Percentiles rank a stretch among this genome's conserved stretches.
Conservation (phyloP, 129 eudicot genomes). For the Dittrichia graveolens region DNA sequence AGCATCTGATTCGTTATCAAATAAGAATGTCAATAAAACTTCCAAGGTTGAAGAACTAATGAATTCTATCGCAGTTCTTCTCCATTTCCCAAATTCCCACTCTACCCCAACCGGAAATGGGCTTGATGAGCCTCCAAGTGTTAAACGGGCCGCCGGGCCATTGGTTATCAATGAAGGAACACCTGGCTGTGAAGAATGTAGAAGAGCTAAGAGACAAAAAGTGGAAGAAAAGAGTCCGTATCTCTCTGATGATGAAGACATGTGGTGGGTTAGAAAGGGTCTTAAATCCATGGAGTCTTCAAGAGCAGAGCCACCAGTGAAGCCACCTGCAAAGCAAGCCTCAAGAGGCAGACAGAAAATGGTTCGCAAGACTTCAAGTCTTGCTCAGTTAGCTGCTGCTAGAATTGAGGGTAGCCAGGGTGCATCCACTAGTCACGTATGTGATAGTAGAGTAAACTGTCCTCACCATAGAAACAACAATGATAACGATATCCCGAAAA, state of each 20-base stretch:
- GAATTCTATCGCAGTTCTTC: constrained; percentile 55
- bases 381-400: constrained; percentile 88
- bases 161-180: constrained; percentile 65
- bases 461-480: constrained; percentile 66
- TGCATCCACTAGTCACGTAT: constrained; percentile 98
- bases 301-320: constrained; percentile 56
- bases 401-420: constrained; percentile 97
- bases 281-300: constrained; percentile 33
- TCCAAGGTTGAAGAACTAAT: constrained; percentile 61
- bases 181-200: constrained; percentile 95
- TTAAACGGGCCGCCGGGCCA: constrained; percentile 44
- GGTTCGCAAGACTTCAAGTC: constrained; percentile 91
- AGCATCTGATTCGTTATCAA: constrained; percentile 28
- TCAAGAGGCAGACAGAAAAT: constrained; percentile 82
- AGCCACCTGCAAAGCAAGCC: constrained; percentile 69
- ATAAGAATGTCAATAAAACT: constrained; percentile 34
- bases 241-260: constrained; percentile 72
- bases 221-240: constrained; percentile 63
- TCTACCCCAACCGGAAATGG: constrained; percentile 38
- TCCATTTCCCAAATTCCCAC: constrained; percentile 57
- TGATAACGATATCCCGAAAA: constrained; percentile 55
- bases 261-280: constrained; percentile 91
- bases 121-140: constrained; percentile 55
- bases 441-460: constrained; percentile 78
- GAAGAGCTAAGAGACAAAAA: constrained; percentile 74